Evolutionary conservation across 306 rosid species (phyloP).

Genomic region (Argentina anserina): DNA sequence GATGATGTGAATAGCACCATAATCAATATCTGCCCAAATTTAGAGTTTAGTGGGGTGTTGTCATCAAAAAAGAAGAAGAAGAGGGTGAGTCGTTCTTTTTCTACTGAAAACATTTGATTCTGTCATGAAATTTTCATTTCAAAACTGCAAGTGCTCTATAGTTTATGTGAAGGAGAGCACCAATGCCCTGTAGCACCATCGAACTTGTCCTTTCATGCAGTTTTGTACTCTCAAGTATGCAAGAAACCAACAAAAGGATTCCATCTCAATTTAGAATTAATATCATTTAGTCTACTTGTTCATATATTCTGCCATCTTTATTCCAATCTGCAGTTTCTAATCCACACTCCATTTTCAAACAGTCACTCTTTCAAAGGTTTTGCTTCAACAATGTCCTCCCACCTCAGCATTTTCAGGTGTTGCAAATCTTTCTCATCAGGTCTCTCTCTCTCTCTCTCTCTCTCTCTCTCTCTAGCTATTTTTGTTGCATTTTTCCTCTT

Average conservation of each 20-base stretch:
- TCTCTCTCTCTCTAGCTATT: background rate
- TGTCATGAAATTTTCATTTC: no score
- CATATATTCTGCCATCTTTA: background rate
- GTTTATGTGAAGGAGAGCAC: background rate
- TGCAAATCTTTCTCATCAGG: slow-evolving; percentile 22
- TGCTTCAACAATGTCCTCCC: slow-evolving; percentile 13
- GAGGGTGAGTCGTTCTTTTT: no score
- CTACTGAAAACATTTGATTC: no score
- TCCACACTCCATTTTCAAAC: background rate
- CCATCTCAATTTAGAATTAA: background rate
- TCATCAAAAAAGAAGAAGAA: no score
- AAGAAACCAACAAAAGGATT: background rate
- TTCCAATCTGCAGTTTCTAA: background rate
- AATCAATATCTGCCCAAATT: no score
- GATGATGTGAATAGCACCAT: no score
- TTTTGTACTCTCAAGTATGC: background rate
- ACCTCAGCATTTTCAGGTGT: slow-evolving; percentile 6
- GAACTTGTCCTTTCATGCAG: background rate
- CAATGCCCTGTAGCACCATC: background rate
- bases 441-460: slow-evolving; percentile 3
- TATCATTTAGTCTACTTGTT: background rate
- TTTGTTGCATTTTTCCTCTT: background rate
- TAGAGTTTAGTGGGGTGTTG: no score
- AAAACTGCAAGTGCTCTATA: background rate
- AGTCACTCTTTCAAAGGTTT: background rate